Evolutionary conservation across 306 rosid genomes (phyloP).

Genomic region (Lathyrus sativus): DNA sequence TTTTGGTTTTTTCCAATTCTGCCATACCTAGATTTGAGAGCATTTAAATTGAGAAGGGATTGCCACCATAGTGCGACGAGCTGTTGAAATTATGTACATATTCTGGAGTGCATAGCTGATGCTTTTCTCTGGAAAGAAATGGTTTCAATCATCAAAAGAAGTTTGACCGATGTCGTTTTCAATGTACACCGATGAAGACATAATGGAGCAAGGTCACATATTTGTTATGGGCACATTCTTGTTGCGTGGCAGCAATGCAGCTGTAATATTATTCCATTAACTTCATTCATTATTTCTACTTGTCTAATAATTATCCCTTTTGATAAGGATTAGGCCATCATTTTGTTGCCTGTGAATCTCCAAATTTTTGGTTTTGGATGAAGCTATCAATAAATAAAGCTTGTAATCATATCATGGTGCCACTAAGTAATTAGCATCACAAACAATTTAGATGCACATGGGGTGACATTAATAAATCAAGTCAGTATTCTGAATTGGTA

Average conservation of each 20-base stretch:
- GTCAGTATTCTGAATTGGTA: not conserved
- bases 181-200: not conserved
- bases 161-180: constrained; percentile 10
- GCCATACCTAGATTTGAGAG: constrained; percentile 47
- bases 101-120: constrained; percentile 33
- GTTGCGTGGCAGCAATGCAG: not conserved
- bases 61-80: constrained; percentile 31
- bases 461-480: not conserved
- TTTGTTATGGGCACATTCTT: not conserved
- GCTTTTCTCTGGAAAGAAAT: constrained; percentile 29
- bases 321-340: not conserved
- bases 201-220: not conserved
- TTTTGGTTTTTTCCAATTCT: constrained; percentile 42
- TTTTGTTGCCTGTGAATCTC: too few relatives aligned
- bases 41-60: constrained; percentile 36
- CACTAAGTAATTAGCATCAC: not conserved
- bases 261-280: not conserved
- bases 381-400: not conserved
- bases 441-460: not conserved
- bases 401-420: not conserved
- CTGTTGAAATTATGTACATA: constrained; percentile 54
- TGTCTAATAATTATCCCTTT: not conserved
- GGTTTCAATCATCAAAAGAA: constrained; percentile 19
- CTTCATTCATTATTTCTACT: not conserved
- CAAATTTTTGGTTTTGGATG: too few relatives aligned